phyloP scores from a whole-genome alignment of 352 stramenopile species.

The Peronospora belbahrii region DNA sequence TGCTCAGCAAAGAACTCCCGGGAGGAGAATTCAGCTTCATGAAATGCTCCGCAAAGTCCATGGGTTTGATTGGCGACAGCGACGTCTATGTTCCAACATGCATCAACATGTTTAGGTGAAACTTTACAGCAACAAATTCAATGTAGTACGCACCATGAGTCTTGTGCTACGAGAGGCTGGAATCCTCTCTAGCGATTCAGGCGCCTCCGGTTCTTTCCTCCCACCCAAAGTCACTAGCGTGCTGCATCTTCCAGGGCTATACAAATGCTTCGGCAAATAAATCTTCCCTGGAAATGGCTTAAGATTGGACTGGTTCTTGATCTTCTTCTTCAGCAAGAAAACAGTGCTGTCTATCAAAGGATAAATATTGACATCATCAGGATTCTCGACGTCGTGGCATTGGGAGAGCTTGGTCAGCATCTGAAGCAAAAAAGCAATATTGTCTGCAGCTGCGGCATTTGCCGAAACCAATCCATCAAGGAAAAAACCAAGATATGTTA shows the following conservation, averaged over 20 bases:
- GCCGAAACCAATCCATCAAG: slow-evolving; percentile 58
- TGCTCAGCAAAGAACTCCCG: slow-evolving; percentile 31
- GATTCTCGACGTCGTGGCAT: slow-evolving; percentile 52
- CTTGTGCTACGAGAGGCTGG: slow-evolving; percentile 14
- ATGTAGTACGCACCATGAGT: slow-evolving; percentile 39
- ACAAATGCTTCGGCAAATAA: slow-evolving; percentile 74
- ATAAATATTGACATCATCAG: slow-evolving; percentile 43
- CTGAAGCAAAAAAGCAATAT: slow-evolving; percentile 82
- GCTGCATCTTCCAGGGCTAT: slow-evolving; percentile 17
- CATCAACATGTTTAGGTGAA: slow-evolving; percentile 1
- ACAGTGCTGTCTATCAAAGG: slow-evolving; percentile 53
- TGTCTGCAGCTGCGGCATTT: slow-evolving; percentile 50
- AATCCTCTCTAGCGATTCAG: slow-evolving; percentile 11
- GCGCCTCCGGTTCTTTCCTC: slow-evolving; percentile 22
- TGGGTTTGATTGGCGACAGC: slow-evolving; percentile 69
- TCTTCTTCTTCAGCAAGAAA: slow-evolving; percentile 65
- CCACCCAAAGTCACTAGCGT: slow-evolving; percentile 11
- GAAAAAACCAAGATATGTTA: slow-evolving; percentile 61
- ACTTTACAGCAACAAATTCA: background rate
- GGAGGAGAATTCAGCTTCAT: slow-evolving; percentile 56
- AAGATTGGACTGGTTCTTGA: slow-evolving; percentile 81
- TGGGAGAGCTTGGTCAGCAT: slow-evolving; percentile 69
- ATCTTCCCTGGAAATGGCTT: slow-evolving; percentile 79
- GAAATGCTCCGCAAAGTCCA: slow-evolving; percentile 42
- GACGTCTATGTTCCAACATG: slow-evolving; percentile 33